Evolutionary conservation across 208 protist genomes (phyloP).

Genomic region (Wallacemonas sp.): DNA sequence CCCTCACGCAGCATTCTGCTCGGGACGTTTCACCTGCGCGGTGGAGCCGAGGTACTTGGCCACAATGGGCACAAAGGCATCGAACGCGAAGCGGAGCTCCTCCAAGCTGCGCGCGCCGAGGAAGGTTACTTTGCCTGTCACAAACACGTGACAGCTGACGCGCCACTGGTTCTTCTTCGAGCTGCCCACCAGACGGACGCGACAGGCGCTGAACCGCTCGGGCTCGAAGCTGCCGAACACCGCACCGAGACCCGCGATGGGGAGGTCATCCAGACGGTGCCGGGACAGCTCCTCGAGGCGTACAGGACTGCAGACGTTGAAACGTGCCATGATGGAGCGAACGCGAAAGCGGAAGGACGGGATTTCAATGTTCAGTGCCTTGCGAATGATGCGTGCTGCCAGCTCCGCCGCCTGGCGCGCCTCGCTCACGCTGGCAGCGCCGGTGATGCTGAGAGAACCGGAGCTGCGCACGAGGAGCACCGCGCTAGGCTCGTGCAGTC

Average conservation of each 20-base stretch:
- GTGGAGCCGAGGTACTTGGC: slow-evolving; percentile 50
- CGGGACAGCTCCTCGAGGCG: slow-evolving; percentile 71
- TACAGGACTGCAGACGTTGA: slow-evolving; percentile 81
- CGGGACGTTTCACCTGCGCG: not conserved
- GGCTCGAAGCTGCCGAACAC: slow-evolving; percentile 84
- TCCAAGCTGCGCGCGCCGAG: slow-evolving; percentile 80
- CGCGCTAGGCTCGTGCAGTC: slow-evolving; percentile 77
- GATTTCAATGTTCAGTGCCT: slow-evolving; percentile 68
- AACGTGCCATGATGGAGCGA: slow-evolving; percentile 80
- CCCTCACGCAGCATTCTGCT: not conserved
- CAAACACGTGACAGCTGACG: slow-evolving; percentile 77
- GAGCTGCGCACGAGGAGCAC: slow-evolving; percentile 79
- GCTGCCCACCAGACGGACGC: slow-evolving; percentile 64
- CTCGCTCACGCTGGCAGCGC: slow-evolving; percentile 73
- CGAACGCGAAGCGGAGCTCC: slow-evolving; percentile 81
- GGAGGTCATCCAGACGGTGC: slow-evolving; percentile 34
- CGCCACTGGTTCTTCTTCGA: slow-evolving; percentile 66
- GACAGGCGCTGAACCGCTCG: slow-evolving; percentile 83
- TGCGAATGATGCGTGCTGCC: slow-evolving; percentile 83
- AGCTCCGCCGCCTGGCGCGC: slow-evolving; percentile 85
- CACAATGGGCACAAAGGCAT: slow-evolving; percentile 81
- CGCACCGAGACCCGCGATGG: slow-evolving; percentile 33
- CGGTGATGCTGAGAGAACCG: slow-evolving; percentile 77
- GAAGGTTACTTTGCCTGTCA: slow-evolving; percentile 84
- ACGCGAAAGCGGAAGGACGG: slow-evolving; percentile 79